Base-by-base conservation (phyloP, 352 stramenopile genomes). In the Saprolegnia parasitica region DNA sequence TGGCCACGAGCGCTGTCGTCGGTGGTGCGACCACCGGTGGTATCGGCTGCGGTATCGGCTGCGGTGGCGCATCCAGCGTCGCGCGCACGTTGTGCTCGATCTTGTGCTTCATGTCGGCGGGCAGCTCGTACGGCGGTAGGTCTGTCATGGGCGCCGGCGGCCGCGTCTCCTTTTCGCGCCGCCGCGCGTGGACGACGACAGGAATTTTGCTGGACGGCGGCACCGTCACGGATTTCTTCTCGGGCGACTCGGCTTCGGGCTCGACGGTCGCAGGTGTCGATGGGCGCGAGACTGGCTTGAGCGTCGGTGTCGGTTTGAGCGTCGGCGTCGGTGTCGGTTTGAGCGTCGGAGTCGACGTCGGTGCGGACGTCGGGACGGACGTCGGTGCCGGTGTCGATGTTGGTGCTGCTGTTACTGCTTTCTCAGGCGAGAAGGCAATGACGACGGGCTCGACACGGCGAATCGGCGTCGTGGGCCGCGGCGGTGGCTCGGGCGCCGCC, bases 41-140 rank as follows among this genome's bases (percentile, higher is more conserved):
- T 23, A 56, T 47, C 47, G 32, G 56, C 37, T 40, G 52, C 11
- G 24, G 18, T 13, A 16, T 57, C n/a, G n/a, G n/a, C n/a, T n/a
- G n/a, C n/a, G n/a, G n/a, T 20, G 37, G 40, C 32, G 39, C 6
- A 21, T 68, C 50, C 16, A 68, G 40, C 20, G 62, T 47, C 26
- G 40, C 46, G 11, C 24, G 24, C 29, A 71, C 21, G 45, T 65
- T 71, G 65, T 71, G 71, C 58, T 93, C 85, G 15, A 93, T 85
- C 49, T 90, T 91, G 0, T 75, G 73, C 56, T 84, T 84, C 85
- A 93, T 93, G 45, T 93, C 85, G 10, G 90, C 81, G 0, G 85
- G 85, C 42, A 93, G 90, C 16, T 79, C 88, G 65, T 91, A 91
- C 1, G 83, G 79, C 37, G 84, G 71, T 20, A 93, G 71, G 52